Evolutionary conservation across 768 basidiomycete genomes (phyloP).

Genomic region (Boletus tomentosulus): DNA sequence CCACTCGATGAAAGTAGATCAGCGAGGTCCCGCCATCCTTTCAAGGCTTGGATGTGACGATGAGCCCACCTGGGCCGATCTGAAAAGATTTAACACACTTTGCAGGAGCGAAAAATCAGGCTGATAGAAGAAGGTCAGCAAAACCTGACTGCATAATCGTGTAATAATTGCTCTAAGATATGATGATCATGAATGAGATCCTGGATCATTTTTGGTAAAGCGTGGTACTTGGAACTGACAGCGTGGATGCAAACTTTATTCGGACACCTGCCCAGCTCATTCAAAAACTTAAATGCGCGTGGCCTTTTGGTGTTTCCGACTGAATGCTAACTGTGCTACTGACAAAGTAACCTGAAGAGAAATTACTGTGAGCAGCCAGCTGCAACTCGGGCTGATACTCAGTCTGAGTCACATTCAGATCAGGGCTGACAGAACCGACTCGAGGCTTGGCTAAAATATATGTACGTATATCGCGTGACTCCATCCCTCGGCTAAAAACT

Average conservation of each 20-base stretch:
- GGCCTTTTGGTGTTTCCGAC: not conserved
- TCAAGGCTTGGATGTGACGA: too few relatives aligned
- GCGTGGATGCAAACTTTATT: not conserved
- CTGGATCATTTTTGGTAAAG: not conserved
- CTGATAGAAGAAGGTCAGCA: not conserved
- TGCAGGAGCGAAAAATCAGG: not conserved
- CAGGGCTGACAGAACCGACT: not conserved
- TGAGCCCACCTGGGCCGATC: too few relatives aligned
- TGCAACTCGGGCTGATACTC: too few relatives aligned
- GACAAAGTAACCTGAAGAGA: not conserved
- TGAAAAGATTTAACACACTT: too few relatives aligned
- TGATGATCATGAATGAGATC: not conserved
- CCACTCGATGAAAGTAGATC: not conserved
- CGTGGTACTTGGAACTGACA: not conserved
- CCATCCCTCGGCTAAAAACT: constrained; percentile 2
- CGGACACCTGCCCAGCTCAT: not conserved
- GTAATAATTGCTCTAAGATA: not conserved
- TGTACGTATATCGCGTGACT: not conserved
- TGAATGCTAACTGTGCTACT: not conserved
- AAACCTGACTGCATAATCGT: not conserved
- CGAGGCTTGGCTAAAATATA: not conserved
- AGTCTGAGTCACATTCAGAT: not conserved
- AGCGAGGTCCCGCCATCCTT: too few relatives aligned
- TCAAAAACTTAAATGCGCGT: not conserved
- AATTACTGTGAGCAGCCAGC: not conserved